Percentiles rank a stretch among this genome's conserved stretches.
Conservation (phyloP, 2,329 filamentous ascomycete species). For the Sporothrix inflata region DNA sequence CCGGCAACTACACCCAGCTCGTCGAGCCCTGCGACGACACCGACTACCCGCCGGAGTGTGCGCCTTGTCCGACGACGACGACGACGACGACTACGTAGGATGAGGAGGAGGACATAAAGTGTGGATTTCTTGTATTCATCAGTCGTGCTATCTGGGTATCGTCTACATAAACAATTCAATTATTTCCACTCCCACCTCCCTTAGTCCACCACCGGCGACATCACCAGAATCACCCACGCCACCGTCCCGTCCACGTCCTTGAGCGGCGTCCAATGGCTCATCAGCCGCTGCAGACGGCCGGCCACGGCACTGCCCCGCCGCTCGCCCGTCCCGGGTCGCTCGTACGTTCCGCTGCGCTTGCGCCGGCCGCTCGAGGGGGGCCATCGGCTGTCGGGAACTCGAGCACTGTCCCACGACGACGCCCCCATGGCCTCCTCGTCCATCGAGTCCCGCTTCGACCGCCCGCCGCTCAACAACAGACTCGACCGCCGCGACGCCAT, state of each 20-base stretch:
- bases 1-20: constrained; percentile 10
- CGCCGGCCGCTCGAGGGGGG: background rate
- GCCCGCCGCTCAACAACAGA: constrained; percentile 18
- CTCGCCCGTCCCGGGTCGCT: constrained; percentile 18
- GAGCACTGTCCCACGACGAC: background rate
- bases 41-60: constrained; percentile 8
- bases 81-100: background rate
- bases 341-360: constrained; percentile 23
- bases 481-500: constrained; percentile 26
- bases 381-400: background rate
- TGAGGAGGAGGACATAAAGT: too few relatives aligned
- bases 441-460: constrained; percentile 8
- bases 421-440: background rate
- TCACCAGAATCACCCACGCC: constrained; percentile 42
- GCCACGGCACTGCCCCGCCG: background rate
- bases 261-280: constrained; percentile 44
- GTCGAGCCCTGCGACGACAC: constrained; percentile 21
- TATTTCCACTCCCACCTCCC: background rate
- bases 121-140: background rate
- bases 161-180: background rate
- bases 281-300: constrained; percentile 30
- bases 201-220: constrained; percentile 35
- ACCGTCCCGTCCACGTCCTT: constrained; percentile 41
- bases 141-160: constrained; percentile 12
- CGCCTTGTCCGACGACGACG: background rate